phyloP scores from a whole-genome alignment of 2,329 filamentous ascomycete species.

The Orbilia ellipsospora region DNA sequence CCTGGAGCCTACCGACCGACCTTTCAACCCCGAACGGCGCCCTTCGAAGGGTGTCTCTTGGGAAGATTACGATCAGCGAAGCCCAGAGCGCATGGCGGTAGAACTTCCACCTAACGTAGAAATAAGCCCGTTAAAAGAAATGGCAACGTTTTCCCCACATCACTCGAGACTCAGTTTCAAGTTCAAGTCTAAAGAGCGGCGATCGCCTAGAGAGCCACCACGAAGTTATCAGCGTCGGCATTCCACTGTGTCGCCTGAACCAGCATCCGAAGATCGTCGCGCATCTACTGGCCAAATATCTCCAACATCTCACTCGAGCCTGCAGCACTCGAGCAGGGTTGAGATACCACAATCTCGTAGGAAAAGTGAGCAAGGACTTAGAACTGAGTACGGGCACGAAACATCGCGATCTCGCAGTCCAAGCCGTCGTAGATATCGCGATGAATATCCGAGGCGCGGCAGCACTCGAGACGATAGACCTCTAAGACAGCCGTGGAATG shows the following conservation, averaged over 20 bases:
- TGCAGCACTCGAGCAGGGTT: not conserved
- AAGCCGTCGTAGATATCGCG: not conserved
- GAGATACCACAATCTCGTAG: not conserved
- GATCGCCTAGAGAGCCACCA: not conserved
- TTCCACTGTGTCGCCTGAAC: too few relatives aligned
- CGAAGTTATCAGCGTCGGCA: not conserved
- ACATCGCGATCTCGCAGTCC: slow-evolving; percentile 26
- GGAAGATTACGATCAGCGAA: not conserved
- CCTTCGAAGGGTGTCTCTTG: not conserved
- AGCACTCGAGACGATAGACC: not conserved
- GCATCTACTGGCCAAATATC: not conserved
- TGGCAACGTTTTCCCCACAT: not conserved
- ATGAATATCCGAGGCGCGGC: slow-evolving; percentile 1
- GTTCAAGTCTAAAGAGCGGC: not conserved
- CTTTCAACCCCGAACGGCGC: not conserved
- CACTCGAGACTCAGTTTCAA: not conserved
- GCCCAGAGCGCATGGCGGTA: not conserved
- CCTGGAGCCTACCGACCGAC: not conserved
- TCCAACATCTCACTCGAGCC: not conserved
- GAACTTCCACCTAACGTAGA: not conserved
- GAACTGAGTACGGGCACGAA: slow-evolving; percentile 8
- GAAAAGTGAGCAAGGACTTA: slow-evolving; percentile 7
- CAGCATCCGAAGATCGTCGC: not conserved
- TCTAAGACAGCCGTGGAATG: slow-evolving; percentile 22
- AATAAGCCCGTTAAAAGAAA: not conserved